Conservation (phyloP, 768 basidiomycete genomes). For the Termitomyces sp. region DNA sequence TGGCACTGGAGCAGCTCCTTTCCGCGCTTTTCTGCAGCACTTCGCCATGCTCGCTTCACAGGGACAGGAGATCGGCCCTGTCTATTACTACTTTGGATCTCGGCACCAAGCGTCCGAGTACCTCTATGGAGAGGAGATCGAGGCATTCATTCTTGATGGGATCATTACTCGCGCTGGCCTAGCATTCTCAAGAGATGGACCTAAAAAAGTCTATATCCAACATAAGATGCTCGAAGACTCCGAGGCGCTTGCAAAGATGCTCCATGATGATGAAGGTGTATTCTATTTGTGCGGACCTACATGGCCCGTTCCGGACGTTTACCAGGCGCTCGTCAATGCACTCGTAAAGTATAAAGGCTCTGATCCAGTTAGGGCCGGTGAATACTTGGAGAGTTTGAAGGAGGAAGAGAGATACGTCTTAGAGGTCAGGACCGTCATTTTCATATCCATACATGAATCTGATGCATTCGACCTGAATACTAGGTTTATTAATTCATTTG, state of each 20-base stretch:
- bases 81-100: slow-evolving; percentile 98
- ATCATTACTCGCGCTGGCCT: slow-evolving; percentile 88
- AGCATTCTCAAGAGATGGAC: slow-evolving; percentile 93
- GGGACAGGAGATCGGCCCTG: slow-evolving; percentile 80
- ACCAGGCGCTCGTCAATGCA: slow-evolving; percentile 84
- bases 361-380: slow-evolving; percentile 61
- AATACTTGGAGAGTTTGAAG: slow-evolving; percentile 84
- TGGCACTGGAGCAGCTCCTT: slow-evolving; percentile 97
- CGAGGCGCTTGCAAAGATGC: slow-evolving; percentile 64
- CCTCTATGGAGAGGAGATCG: slow-evolving; percentile 94
- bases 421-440: slow-evolving; percentile 51
- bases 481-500: slow-evolving; percentile 21
- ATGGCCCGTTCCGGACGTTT: slow-evolving; percentile 99
- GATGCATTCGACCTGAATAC: background rate
- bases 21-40: slow-evolving; percentile 98
- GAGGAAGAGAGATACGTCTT: slow-evolving; percentile 97
- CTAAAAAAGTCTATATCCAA: slow-evolving; percentile 96
- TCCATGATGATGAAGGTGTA: slow-evolving; percentile 68
- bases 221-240: slow-evolving; percentile 97
- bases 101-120: slow-evolving; percentile 94
- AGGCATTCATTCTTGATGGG: slow-evolving; percentile 83
- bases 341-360: slow-evolving; percentile 67
- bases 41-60: slow-evolving; percentile 77
- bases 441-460: background rate
- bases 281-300: slow-evolving; percentile 99